Conservation (phyloP, 2,329 filamentous ascomycete species). For the Dendryphion nanum region DNA sequence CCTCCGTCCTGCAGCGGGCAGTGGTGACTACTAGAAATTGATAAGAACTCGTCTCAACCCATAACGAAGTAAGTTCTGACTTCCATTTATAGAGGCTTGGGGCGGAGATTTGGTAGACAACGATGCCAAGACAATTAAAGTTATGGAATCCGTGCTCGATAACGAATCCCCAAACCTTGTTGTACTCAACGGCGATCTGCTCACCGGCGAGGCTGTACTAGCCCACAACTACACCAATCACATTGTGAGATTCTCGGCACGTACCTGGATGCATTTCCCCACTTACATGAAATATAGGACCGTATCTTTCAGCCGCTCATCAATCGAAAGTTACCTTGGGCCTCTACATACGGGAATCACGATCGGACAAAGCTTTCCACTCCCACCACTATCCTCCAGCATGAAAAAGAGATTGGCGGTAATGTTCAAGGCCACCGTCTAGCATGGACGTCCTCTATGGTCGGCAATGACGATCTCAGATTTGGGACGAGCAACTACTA, state of each 20-base stretch:
- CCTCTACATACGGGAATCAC: constrained; percentile 71
- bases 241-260: constrained; percentile 12
- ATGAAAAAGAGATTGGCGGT: constrained; percentile 26
- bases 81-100: neutral
- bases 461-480: constrained; percentile 36
- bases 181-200: constrained; percentile 69
- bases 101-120: neutral
- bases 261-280: neutral
- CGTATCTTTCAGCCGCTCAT: constrained; percentile 48
- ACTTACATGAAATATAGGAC: constrained; percentile 5
- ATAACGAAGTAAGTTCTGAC: too few species aligned
- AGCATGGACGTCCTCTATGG: constrained; percentile 44
- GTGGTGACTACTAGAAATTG: too few species aligned
- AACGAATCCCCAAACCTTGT: constrained; percentile 59
- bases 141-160: constrained; percentile 60
- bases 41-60: too few species aligned
- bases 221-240: constrained; percentile 14
- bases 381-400: constrained; percentile 19
- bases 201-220: constrained; percentile 58
- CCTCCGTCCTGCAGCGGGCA: too few species aligned
- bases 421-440: constrained; percentile 43
- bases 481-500: constrained; percentile 53
- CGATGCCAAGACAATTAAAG: constrained; percentile 48
- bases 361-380: constrained; percentile 44
- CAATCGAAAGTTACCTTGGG: constrained; percentile 57